Evolutionary conservation across 2,329 filamentous ascomycete species (phyloP), one percentile per base, ranked within the genome.

Genomic region (Trichoderma lentiforme): DNA sequence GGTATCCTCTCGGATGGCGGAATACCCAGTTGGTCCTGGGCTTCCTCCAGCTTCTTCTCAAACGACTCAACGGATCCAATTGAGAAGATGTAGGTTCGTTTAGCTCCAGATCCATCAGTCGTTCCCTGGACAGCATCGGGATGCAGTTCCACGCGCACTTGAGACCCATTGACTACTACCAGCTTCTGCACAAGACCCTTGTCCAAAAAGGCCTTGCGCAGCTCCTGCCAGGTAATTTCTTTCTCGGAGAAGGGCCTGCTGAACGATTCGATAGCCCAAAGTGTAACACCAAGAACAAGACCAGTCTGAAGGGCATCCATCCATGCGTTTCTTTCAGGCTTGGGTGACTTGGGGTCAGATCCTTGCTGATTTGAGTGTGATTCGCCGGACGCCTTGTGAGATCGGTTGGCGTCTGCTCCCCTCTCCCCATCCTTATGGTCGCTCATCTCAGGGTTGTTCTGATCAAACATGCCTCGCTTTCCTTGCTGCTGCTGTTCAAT

Each of bases 211-310:
- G 94, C 96, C 76, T 90, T 95, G 74, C 93, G 88, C 83, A 99
- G 93, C 83, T 99, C 96, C 83, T 99, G 95, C 93, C 94, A 99
- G 70, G 96, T 98, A 72, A 99, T 98, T 80, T 99, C 95, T 78
- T 83, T 82, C 74, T 86, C 84, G 4, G 82, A 82, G 74, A 85
- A 83, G 30, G 84, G 75, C 74, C 82, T 82, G 75, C 79, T 79
- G 66, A 83, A 75, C 9, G 78, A 77, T 36, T 82, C 83, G 8
- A 87, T 76, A 57, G 84, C 83, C 74, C 83, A 86, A 8, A 84
- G 81, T 30, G 93, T 87, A 71, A 95, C 83, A 73, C 84, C 86
- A 32, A 84, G 83, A 11, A 84, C 75, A 21, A 81, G 73, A 71
- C 76, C 78, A 36, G 80, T 81, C 67, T 82, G 81, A 2, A 82